These are phyloP conservation scores for Didymellaceae sp. DNA, from an alignment of 2,329 filamentous ascomycete genomes.

Conservation along the genomic window DNA sequence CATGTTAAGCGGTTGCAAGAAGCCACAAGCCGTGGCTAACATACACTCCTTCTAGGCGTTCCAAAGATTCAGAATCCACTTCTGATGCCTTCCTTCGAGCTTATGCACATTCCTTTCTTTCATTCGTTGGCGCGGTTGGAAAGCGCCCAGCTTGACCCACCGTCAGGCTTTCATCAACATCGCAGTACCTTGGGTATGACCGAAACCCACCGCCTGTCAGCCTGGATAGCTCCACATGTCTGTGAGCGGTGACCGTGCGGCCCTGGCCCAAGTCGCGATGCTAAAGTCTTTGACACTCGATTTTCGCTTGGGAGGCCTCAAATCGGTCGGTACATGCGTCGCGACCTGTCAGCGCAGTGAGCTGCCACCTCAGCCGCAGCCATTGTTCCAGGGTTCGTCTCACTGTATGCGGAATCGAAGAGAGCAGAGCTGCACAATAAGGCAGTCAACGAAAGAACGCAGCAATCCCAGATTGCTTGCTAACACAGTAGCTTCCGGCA, in stretches of 20 bases:
- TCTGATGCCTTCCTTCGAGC: no score
- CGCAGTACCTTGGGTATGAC: no score
- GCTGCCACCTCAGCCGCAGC: slow-evolving; percentile 11
- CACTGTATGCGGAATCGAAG: neutral
- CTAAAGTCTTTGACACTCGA: neutral
- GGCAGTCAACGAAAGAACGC: neutral
- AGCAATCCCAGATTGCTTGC: neutral
- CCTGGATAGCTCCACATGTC: slow-evolving; percentile 5
- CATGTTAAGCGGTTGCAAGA: no score
- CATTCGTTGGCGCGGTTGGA: no score
- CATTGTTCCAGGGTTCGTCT: neutral
- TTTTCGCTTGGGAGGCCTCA: slow-evolving; percentile 15
- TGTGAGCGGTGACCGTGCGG: slow-evolving; percentile 5
- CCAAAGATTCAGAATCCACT: no score
- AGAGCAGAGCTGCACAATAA: neutral
- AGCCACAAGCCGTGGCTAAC: no score
- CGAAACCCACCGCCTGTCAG: neutral
- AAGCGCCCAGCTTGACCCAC: no score
- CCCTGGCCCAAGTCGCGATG: neutral
- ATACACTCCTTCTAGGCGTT: no score
- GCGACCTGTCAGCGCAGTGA: slow-evolving; percentile 5
- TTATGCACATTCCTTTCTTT: no score
- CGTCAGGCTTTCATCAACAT: no score
- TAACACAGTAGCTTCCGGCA: neutral
- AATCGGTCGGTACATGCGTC: slow-evolving; percentile 1